Evolutionary conservation across 208 protist species (phyloP), one percentile per base, ranked within the genome.

Genomic region (Leishmania turanica): DNA sequence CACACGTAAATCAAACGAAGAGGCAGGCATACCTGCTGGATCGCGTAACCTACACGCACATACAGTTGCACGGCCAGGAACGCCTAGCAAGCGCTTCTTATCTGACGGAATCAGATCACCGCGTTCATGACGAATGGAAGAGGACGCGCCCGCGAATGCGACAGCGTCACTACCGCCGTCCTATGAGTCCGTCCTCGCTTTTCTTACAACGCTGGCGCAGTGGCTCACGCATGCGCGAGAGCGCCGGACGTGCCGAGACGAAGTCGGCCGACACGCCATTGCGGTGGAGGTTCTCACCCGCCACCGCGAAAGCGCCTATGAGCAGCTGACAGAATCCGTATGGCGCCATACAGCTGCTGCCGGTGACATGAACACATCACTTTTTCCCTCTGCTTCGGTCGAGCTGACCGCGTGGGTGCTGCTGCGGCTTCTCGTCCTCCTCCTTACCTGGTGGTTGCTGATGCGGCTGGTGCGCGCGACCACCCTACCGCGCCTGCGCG

Each of bases 401-500:
- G 27, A 78, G 54, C 75, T 78, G 27, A 51, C 75, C 21, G 75
- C 42, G 31, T 51, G 51, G 40, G 27, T 78, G 6, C 24, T 78
- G 42, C 54, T 60, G 4, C 75, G 58, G 37, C 37, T 78, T 37
- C 75, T 78, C 34, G 11, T 78, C 34, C 37, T 78, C 11, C 19
- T 78, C 8, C 4, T 78, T 40, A 15, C 42, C 37, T 78, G 75
- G 75, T 66, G 75, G 42, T 21, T 66, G 54, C 27, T 78, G 75
- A 11, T 78, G 17, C 51, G 75, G 54, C 31, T 65, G 42, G 75
- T 69, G 75, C 75, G 27, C 45, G 34, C 76, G 8, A 49, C 45
- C 64, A 69, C 42, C 21, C 9, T 72, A 71, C 76, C 62, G 45
- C 76, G 62, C 2, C 49, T 79, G 60, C 76, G 76, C 42, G 76